These are phyloP conservation scores for Gossypium schwendimanii DNA, from an alignment of 441 rosid species.

Conservation along the genomic window DNA sequence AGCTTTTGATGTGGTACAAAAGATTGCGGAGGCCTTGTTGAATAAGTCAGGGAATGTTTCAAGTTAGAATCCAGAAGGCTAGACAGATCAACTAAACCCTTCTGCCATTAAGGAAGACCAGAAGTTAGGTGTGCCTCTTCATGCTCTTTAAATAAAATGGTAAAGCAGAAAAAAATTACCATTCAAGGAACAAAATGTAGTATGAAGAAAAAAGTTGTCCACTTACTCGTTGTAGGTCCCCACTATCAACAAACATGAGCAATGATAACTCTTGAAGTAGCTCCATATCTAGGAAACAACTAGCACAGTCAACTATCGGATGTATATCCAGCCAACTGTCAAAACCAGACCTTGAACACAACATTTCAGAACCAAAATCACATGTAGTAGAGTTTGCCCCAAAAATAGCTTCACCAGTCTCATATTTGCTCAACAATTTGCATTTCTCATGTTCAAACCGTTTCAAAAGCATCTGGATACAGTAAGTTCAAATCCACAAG, in stretches of 20 bases:
- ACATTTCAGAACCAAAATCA: slow-evolving; percentile 43
- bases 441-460: slow-evolving; percentile 57
- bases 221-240: slow-evolving; percentile 41
- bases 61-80: slow-evolving; percentile 44
- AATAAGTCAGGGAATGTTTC: slow-evolving; percentile 49
- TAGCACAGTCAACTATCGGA: slow-evolving; percentile 50
- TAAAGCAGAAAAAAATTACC: not conserved
- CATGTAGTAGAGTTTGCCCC: slow-evolving; percentile 38
- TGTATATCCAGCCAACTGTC: slow-evolving; percentile 52
- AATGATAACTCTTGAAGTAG: slow-evolving; percentile 54
- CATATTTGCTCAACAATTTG: slow-evolving; percentile 34
- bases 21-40: slow-evolving; percentile 76
- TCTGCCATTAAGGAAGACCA: slow-evolving; percentile 24
- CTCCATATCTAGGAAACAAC: slow-evolving; percentile 69
- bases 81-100: slow-evolving; percentile 38
- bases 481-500: slow-evolving; percentile 20
- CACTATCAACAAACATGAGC: slow-evolving; percentile 33
- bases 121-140: not conserved
- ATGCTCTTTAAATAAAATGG: not conserved
- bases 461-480: slow-evolving; percentile 53
- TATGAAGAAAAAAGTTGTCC: not conserved
- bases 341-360: slow-evolving; percentile 45
- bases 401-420: slow-evolving; percentile 20
- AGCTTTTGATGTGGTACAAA: slow-evolving; percentile 74
- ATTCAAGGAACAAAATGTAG: not conserved